Evolutionary conservation across 495 filamentous ascomycete genomes (phyloP), one percentile per base, ranked within the genome.

Genomic region (Cladorrhinum samala): DNA sequence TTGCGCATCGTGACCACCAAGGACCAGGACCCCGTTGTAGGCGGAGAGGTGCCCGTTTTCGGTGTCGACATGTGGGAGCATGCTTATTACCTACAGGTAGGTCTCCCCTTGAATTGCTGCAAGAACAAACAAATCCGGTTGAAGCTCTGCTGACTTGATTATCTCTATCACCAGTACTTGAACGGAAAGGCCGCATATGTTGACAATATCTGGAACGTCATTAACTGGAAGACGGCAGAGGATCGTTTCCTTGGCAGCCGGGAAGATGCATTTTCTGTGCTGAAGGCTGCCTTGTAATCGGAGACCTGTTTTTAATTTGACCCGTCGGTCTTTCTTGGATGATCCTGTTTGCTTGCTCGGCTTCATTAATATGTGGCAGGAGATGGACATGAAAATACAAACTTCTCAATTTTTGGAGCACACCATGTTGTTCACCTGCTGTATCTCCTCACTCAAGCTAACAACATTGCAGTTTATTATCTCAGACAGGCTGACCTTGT

Each of bases 141-240:
- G n/a, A n/a, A n/a, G n/a, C n/a, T n/a, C n/a, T n/a, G n/a, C 59
- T 57, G 19, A 59, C 45, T 13, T 52, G 21, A 16, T 21, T 25
- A 45, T 36, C 14, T 47, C 11, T 11, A 3, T 5, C 2, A 19
- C 20, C 53, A 68, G 77, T 98, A 98, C 69, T 80, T 96, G 75
- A 98, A 97, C 73, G 87, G 91, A 61, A 98, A 98, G 79, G 93
- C 89, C 18, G 90, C 94, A 60, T 98, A 98, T 72, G 95, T 98
- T 63, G 82, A 82, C 57, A 91, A 91, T 49, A 86, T 98, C 64
- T 98, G 94, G 94, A 89, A 96, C 53, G 89, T 98, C 39, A 79
- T 98, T 62, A 97, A 97, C 77, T 98, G 93, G 93, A 93, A 92
- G 79, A 79, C 86, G 37, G 93, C 86, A 33, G 94, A 95, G 79